Evolutionary conservation across 805 yeast species (phyloP).

Genomic region (Saturnispora kantuleensis): DNA sequence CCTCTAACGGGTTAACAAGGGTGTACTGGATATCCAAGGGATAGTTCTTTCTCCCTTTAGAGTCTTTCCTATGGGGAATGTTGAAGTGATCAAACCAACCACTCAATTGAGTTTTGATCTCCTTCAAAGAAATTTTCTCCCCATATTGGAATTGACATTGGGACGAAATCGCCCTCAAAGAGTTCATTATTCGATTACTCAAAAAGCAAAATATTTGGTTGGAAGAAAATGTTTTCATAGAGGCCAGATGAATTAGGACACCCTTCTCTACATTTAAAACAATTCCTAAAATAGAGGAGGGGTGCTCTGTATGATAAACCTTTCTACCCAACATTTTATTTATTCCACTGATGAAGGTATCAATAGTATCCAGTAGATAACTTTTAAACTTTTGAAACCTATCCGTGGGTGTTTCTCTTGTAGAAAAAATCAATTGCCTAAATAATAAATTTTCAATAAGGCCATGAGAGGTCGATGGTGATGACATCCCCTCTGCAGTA

Average conservation of each 20-base stretch:
- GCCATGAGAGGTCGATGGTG: background rate
- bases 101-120: conserved; percentile 2
- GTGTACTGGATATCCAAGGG: conserved; percentile 2
- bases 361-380: background rate
- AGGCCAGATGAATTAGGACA: conserved; percentile 8
- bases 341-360: background rate
- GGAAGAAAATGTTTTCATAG: background rate
- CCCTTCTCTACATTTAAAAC: conserved; percentile 11
- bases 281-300: conserved; percentile 7
- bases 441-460: background rate
- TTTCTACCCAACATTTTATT: conserved; percentile 6
- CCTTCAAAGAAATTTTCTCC: background rate
- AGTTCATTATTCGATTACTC: background rate
- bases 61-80: background rate
- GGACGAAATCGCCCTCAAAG: conserved; percentile 1
- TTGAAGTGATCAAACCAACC: conserved; percentile 5
- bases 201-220: conserved; percentile 6
- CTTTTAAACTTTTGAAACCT: conserved; percentile 1
- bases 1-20: background rate
- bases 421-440: background rate
- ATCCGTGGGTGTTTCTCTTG: conserved; percentile 1
- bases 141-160: conserved; percentile 3
- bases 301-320: conserved; percentile 4
- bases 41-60: conserved; percentile 1
- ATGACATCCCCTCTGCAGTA: background rate